These are phyloP conservation scores for Penicillium lagena DNA, from an alignment of 495 filamentous ascomycete species.

Conservation along the genomic window DNA sequence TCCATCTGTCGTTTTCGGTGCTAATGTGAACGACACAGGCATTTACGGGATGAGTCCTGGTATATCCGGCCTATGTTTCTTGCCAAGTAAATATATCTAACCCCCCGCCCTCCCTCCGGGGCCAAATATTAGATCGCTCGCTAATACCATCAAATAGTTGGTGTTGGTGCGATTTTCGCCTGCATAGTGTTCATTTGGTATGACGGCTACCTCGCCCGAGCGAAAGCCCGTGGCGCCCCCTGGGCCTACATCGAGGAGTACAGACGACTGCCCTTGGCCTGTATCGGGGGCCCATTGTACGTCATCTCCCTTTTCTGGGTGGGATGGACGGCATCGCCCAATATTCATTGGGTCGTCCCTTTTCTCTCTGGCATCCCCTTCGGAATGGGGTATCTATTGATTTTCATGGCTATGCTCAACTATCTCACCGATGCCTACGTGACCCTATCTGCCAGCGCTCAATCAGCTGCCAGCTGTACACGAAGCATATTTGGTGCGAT, in stretches of 20 bases:
- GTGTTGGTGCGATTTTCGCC: constrained; percentile 23
- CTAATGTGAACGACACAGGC: constrained; percentile 8
- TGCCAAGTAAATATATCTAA: constrained; percentile 23
- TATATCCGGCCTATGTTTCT: constrained; percentile 24
- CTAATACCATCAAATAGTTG: constrained; percentile 14
- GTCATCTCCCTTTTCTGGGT: constrained; percentile 35
- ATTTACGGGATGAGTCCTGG: constrained; percentile 33
- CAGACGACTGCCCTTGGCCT: constrained; percentile 34
- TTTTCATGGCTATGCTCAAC: constrained; percentile 43
- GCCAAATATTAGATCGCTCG: not conserved
- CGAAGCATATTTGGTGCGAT: constrained; percentile 36
- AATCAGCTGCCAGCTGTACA: constrained; percentile 33
- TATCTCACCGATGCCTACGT: constrained; percentile 43
- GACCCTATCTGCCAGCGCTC: constrained; percentile 34
- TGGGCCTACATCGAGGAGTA: constrained; percentile 36
- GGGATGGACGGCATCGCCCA: constrained; percentile 30
- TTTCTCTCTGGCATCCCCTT: constrained; percentile 32
- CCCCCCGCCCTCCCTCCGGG: no score
- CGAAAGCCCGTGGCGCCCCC: constrained; percentile 25
- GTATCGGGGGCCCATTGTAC: constrained; percentile 31
- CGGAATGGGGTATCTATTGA: constrained; percentile 33
- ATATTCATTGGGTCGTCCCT: constrained; percentile 34
- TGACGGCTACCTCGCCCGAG: constrained; percentile 26
- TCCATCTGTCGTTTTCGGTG: not conserved
- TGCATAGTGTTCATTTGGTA: constrained; percentile 33